Evolutionary conservation across 108 stramenopile species (phyloP).

Genomic region (Thalassiosira profunda): DNA sequence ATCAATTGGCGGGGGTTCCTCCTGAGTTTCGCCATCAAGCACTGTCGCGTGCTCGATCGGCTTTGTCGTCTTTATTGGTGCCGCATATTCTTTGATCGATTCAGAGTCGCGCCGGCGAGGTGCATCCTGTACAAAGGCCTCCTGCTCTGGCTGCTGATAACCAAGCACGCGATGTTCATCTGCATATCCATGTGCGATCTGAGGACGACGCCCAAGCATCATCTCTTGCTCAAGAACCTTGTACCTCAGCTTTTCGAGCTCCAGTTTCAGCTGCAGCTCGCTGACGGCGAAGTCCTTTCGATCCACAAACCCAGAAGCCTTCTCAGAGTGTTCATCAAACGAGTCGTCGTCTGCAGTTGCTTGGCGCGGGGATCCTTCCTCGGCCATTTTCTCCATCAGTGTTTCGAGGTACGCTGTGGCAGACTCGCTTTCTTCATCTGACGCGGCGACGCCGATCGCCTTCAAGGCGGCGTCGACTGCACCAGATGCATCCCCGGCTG

Average conservation of each 20-base stretch:
- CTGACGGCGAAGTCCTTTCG: constrained; percentile 16
- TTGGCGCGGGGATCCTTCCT: too few species aligned
- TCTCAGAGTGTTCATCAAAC: background rate
- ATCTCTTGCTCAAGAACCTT: constrained; percentile 52
- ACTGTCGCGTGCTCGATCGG: background rate
- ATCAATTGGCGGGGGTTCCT: background rate
- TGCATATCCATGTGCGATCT: background rate
- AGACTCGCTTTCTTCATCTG: constrained; percentile 30
- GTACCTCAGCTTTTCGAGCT: constrained; percentile 48
- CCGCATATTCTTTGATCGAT: background rate
- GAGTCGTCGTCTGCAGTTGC: background rate
- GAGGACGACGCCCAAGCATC: constrained; percentile 2
- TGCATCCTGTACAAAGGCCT: background rate
- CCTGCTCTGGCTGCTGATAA: constrained; percentile 22
- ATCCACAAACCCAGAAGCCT: background rate
- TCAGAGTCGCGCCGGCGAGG: background rate
- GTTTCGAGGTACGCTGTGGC: constrained; percentile 37
- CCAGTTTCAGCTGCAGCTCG: constrained; percentile 42
- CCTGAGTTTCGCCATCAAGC: background rate
- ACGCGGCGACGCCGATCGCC: constrained; percentile 19
- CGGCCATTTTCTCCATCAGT: constrained; percentile 31
- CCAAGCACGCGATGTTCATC: constrained; percentile 11
- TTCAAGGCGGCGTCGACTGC: constrained; percentile 39
- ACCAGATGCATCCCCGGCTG: constrained; percentile 39
- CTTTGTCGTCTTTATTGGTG: background rate